A percentile compares a stretch with the other conserved stretches of the same genome.
These are phyloP conservation scores for Candida frijolesensis DNA, from an alignment of 1,139 yeast species.

Conservation along the genomic window DNA sequence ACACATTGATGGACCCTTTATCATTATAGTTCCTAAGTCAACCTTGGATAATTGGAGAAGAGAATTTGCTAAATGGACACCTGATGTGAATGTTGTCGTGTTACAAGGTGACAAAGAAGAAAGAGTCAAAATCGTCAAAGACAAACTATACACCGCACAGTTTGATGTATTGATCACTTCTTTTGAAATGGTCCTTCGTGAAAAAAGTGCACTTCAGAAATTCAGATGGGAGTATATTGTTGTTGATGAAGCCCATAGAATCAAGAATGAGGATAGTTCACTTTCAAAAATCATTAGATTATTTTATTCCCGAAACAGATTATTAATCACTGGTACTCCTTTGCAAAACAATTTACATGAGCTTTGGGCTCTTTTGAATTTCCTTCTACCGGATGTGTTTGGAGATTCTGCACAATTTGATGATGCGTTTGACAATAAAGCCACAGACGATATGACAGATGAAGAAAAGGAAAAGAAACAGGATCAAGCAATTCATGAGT, in stretches of 20 bases:
- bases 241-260: slow-evolving; percentile 96
- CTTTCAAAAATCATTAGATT: slow-evolving; percentile 87
- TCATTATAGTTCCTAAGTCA: slow-evolving; percentile 92
- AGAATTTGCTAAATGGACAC: slow-evolving; percentile 93
- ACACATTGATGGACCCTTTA: slow-evolving; percentile 85
- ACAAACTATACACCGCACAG: slow-evolving; percentile 64
- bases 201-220: slow-evolving; percentile 76
- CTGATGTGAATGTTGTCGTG: slow-evolving; percentile 86
- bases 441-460: slow-evolving; percentile 27
- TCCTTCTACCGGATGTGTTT: slow-evolving; percentile 90
- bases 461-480: slow-evolving; percentile 53
- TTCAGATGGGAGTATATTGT: slow-evolving; percentile 92
- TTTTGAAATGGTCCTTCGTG: slow-evolving; percentile 90
- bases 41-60: slow-evolving; percentile 95
- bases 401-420: slow-evolving; percentile 89
- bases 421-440: slow-evolving; percentile 71
- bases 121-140: slow-evolving; percentile 61
- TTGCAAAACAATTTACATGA: slow-evolving; percentile 93
- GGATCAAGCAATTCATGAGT: slow-evolving; percentile 78
- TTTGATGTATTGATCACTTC: slow-evolving; percentile 91
- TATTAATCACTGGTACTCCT: slow-evolving; percentile 94
- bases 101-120: slow-evolving; percentile 86
- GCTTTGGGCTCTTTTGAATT: slow-evolving; percentile 91
- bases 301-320: slow-evolving; percentile 80
- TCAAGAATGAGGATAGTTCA: slow-evolving; percentile 90